Evolutionary conservation across 2,329 filamentous ascomycete species (phyloP).

Genomic region (Metarhizium robertsii): DNA sequence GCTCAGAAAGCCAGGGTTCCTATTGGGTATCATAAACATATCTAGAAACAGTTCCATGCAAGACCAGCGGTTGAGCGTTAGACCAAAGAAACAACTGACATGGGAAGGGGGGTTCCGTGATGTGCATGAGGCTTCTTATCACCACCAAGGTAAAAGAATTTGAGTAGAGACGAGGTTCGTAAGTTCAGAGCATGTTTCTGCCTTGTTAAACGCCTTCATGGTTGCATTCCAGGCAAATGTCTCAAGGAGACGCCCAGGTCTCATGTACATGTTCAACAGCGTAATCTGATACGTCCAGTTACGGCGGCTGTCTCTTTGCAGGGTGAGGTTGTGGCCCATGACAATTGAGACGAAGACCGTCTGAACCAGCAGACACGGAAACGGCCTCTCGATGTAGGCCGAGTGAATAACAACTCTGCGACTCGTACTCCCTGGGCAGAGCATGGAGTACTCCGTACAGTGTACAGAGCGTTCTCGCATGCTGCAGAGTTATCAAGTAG

Average conservation of each 20-base stretch:
- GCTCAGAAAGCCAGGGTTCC: neutral
- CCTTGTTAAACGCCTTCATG: neutral
- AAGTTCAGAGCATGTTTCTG: neutral
- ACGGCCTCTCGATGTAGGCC: neutral
- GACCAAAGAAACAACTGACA: neutral
- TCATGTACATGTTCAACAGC: neutral
- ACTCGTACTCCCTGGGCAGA: no score
- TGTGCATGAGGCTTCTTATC: neutral
- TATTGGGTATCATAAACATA: neutral
- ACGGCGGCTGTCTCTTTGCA: neutral
- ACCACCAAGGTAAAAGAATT: neutral
- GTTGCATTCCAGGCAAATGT: neutral
- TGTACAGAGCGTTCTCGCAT: no score
- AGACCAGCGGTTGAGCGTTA: no score
- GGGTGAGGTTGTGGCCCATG: neutral
- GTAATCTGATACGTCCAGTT: neutral
- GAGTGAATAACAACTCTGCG: no score
- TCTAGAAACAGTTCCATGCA: no score
- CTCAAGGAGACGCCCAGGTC: neutral
- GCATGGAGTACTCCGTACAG: no score
- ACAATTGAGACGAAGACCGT: conserved; percentile 1
- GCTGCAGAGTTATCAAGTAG: no score
- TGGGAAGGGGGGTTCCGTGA: neutral
- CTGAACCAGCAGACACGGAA: neutral
- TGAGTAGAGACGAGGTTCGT: neutral